Evolutionary conservation across 2,329 filamentous ascomycete species (phyloP).

Genomic region (Talaromyces amestolkiae): DNA sequence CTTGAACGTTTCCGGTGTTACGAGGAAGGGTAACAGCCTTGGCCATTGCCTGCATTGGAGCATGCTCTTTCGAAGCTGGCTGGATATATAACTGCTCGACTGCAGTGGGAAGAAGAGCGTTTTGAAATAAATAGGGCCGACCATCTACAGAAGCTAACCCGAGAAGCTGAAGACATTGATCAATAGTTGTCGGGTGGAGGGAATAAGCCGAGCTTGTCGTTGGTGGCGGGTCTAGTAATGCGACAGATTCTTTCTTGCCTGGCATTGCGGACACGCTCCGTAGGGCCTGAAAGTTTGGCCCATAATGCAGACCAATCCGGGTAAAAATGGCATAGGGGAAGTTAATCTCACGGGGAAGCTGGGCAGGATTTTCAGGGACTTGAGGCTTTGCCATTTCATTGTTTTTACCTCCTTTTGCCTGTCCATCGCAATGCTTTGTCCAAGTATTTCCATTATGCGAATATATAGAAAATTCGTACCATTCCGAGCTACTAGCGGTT

Average conservation of each 20-base stretch:
- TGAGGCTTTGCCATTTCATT: neutral
- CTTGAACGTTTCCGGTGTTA: neutral
- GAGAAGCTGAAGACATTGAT: neutral
- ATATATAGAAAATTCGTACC: constrained; percentile 9
- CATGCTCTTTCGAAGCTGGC: neutral
- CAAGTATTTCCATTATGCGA: constrained; percentile 9
- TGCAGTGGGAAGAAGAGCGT: neutral
- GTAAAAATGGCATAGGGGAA: neutral
- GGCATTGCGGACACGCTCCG: neutral
- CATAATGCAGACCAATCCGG: constrained; percentile 2
- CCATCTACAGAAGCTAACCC: neutral
- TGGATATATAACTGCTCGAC: neutral
- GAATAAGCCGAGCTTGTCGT: neutral
- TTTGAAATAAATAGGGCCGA: neutral
- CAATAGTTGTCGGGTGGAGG: constrained; percentile 7
- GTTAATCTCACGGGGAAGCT: neutral
- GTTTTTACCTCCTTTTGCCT: neutral
- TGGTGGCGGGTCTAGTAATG: neutral
- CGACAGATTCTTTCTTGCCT: neutral
- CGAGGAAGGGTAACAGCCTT: neutral
- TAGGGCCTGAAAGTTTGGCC: constrained; percentile 2
- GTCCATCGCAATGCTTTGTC: constrained; percentile 12
- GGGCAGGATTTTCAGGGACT: neutral
- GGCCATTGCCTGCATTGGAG: neutral
- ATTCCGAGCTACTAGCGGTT: neutral